Evolutionary conservation across 75 land plant species (phyloP).

Genomic region (Sequoiadendron giganteum): DNA sequence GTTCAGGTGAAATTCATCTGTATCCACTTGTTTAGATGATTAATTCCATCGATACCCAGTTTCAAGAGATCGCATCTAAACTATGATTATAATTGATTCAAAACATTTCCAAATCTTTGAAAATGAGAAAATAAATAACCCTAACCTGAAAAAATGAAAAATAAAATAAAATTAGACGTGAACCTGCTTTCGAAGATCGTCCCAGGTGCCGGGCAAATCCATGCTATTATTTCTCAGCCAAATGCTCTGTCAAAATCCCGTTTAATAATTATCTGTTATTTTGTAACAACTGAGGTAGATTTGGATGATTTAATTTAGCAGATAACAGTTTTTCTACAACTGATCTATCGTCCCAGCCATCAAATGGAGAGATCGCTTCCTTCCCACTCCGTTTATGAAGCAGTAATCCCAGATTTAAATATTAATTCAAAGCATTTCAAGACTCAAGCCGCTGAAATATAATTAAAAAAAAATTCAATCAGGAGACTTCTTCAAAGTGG

Average conservation of each 20-base stretch:
- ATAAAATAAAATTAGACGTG: background rate
- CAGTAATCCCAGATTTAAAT: too few relatives aligned
- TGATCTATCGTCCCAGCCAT: too few relatives aligned
- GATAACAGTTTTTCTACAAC: background rate
- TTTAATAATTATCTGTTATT: background rate
- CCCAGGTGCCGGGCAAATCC: slow-evolving; percentile 13
- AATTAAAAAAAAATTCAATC: too few relatives aligned
- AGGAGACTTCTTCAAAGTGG: too few relatives aligned
- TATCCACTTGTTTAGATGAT: background rate
- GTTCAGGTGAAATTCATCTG: background rate
- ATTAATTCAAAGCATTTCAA: too few relatives aligned
- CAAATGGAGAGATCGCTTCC: too few relatives aligned
- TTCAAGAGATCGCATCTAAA: background rate
- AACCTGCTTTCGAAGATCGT: slow-evolving; percentile 10
- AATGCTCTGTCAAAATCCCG: background rate
- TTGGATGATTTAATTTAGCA: background rate
- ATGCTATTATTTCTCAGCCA: background rate
- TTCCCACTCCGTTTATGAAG: too few relatives aligned
- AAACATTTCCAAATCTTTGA: background rate
- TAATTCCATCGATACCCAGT: background rate
- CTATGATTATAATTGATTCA: background rate
- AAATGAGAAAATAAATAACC: background rate
- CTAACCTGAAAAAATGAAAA: background rate
- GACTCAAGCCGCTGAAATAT: too few relatives aligned
- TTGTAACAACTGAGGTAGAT: background rate